Conservation (phyloP, 306 rosid species). For the Styphnolobium japonicum region DNA sequence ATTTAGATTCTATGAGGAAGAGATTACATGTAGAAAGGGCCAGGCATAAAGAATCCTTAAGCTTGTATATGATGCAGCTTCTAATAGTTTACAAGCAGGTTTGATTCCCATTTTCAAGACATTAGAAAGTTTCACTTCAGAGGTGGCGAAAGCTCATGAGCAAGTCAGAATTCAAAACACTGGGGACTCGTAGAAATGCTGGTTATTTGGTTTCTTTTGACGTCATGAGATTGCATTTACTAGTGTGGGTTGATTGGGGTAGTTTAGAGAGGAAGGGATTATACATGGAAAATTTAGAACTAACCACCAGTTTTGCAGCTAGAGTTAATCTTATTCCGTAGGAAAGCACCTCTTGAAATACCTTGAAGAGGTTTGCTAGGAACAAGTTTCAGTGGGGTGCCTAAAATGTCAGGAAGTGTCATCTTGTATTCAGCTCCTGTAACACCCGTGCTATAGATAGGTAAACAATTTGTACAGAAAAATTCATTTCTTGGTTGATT, state of each 20-base stretch:
- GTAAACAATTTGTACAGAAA: slow-evolving; percentile 52
- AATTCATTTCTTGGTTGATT: slow-evolving; percentile 70
- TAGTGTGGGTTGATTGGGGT: slow-evolving; percentile 30
- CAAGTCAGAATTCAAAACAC: slow-evolving; percentile 65
- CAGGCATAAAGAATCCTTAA: slow-evolving; percentile 77
- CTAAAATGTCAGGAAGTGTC: slow-evolving; percentile 24
- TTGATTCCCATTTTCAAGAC: slow-evolving; percentile 91
- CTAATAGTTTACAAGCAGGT: slow-evolving; percentile 72
- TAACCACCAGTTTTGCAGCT: slow-evolving; percentile 50
- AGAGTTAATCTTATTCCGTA: slow-evolving; percentile 29
- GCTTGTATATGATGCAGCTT: slow-evolving; percentile 72
- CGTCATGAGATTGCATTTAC: slow-evolving; percentile 4
- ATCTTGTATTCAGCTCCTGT: slow-evolving; percentile 36
- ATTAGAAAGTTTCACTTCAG: slow-evolving; percentile 72
- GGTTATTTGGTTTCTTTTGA: neutral
- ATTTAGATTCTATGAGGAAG: slow-evolving; percentile 79
- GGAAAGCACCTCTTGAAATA: slow-evolving; percentile 28
- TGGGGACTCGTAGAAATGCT: slow-evolving; percentile 22
- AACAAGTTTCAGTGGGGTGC: slow-evolving; percentile 33
- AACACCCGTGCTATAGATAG: slow-evolving; percentile 40
- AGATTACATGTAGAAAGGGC: slow-evolving; percentile 74
- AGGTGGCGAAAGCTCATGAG: slow-evolving; percentile 81
- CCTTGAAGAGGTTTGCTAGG: slow-evolving; percentile 27
- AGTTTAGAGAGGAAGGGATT: slow-evolving; percentile 16
- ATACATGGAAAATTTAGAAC: slow-evolving; percentile 29